Conservation (phyloP, 192 early-diverging fungal species). For the Fimicolochytrium jonesii region DNA sequence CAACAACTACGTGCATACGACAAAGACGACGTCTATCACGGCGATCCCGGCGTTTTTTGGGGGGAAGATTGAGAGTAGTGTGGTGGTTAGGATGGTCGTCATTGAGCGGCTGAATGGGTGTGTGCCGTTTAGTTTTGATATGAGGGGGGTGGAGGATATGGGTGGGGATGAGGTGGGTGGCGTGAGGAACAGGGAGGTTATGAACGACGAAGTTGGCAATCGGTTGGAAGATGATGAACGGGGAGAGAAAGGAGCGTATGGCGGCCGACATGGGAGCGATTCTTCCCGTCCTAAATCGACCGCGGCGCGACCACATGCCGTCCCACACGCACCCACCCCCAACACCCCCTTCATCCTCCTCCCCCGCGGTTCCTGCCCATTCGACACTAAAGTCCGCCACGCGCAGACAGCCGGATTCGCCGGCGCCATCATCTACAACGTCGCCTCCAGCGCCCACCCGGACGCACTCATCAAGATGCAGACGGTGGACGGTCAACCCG, state of each 20-base stretch:
- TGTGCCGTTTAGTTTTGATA: conserved; percentile 19
- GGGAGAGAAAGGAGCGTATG: no score
- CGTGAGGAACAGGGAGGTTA: not conserved
- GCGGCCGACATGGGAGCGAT: no score
- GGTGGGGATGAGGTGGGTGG: not conserved
- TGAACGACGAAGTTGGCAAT: no score
- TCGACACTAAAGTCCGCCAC: conserved; percentile 38
- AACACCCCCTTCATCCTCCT: conserved; percentile 11
- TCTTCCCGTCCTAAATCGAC: no score
- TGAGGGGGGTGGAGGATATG: conserved; percentile 8
- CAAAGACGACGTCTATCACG: conserved; percentile 2
- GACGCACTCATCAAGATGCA: conserved; percentile 36
- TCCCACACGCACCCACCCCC: not conserved
- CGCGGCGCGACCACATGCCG: no score
- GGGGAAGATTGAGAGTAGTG: conserved; percentile 1
- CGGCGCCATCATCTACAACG: conserved; percentile 36
- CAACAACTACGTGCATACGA: not conserved
- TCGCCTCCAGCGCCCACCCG: not conserved
- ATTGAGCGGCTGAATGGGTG: conserved; percentile 27
- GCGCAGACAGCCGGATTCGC: conserved; percentile 42
- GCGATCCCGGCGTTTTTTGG: conserved; percentile 36
- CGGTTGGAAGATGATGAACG: no score
- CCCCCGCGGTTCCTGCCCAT: conserved; percentile 39
- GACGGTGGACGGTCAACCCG: not conserved
- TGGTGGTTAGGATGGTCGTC: conserved; percentile 4